Conservation (phyloP, 2,329 filamentous ascomycete genomes). For the Alternaria infectoria region DNA sequence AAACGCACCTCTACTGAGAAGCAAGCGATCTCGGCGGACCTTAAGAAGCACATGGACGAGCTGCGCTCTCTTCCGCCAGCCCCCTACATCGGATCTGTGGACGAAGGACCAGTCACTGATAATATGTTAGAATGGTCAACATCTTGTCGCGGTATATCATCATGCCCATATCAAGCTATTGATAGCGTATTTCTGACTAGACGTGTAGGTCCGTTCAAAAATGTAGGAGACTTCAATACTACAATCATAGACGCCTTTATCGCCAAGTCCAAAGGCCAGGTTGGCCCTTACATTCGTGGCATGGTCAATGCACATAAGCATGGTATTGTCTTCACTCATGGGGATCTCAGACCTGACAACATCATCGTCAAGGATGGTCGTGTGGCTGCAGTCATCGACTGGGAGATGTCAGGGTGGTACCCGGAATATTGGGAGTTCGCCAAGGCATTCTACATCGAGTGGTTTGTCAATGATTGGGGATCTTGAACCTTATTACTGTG, state of each 20-base stretch:
- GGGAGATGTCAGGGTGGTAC: constrained; percentile 31
- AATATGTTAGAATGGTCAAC: constrained; percentile 30
- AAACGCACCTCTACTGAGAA: constrained; percentile 21
- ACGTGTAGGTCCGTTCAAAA: constrained; percentile 22
- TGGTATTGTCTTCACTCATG: constrained; percentile 35
- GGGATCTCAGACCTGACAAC: constrained; percentile 25
- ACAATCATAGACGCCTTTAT: constrained; percentile 18
- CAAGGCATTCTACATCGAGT: constrained; percentile 31
- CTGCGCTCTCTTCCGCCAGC: constrained; percentile 20
- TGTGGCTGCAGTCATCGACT: constrained; percentile 26
- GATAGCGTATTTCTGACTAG: constrained; percentile 13
- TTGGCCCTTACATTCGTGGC: constrained; percentile 20
- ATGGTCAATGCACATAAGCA: constrained; percentile 22
- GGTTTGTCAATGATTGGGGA: constrained; percentile 16
- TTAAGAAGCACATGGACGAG: constrained; percentile 23
- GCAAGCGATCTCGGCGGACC: constrained; percentile 17
- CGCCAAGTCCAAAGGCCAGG: constrained; percentile 19
- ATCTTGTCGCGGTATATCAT: constrained; percentile 16
- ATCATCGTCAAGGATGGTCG: constrained; percentile 25
- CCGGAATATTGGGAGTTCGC: constrained; percentile 32
- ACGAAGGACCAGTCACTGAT: constrained; percentile 26
- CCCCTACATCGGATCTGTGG: constrained; percentile 24
- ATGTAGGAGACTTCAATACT: constrained; percentile 22
- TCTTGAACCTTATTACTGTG: constrained; percentile 23
- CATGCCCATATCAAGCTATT: not conserved